These are phyloP conservation scores for Nepenthes alata DNA, from an alignment of 179 eudicot species.

Conservation along the genomic window DNA sequence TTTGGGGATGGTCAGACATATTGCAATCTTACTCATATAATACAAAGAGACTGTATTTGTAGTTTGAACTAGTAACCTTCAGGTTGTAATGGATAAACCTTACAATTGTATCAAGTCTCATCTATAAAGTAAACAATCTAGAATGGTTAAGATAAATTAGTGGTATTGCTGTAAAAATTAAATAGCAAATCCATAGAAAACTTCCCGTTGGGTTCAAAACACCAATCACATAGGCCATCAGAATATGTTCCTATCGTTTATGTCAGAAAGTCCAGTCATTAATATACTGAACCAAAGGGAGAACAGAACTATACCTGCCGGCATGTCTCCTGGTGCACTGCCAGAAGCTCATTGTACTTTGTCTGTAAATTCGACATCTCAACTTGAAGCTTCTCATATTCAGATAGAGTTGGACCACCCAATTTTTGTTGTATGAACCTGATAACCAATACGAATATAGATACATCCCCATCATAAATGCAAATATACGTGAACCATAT, in stretches of 20 bases:
- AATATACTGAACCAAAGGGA: background rate
- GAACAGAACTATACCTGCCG: constrained; percentile 35
- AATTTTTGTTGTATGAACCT: constrained; percentile 85
- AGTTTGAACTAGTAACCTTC: no score
- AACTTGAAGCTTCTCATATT: constrained; percentile 66
- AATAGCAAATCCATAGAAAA: background rate
- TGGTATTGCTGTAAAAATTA: background rate
- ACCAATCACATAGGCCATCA: background rate
- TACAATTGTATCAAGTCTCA: no score
- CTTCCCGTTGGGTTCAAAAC: background rate
- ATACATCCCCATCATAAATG: background rate
- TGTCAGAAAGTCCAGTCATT: background rate
- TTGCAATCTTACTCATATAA: no score
- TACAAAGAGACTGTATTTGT: no score
- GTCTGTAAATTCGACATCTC: constrained; percentile 53
- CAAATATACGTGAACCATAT: background rate
- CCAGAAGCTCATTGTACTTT: constrained; percentile 52
- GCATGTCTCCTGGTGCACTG: constrained; percentile 59
- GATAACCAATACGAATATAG: constrained; percentile 3
- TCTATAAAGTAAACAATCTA: no score
- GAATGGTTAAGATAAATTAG: no score
- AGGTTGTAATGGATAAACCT: no score
- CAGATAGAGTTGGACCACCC: constrained; percentile 73
- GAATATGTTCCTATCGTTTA: background rate
- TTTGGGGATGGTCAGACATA: no score